These are phyloP conservation scores for Parathielavia hyrcaniae DNA, from an alignment of 495 filamentous ascomycete genomes.

Conservation along the genomic window DNA sequence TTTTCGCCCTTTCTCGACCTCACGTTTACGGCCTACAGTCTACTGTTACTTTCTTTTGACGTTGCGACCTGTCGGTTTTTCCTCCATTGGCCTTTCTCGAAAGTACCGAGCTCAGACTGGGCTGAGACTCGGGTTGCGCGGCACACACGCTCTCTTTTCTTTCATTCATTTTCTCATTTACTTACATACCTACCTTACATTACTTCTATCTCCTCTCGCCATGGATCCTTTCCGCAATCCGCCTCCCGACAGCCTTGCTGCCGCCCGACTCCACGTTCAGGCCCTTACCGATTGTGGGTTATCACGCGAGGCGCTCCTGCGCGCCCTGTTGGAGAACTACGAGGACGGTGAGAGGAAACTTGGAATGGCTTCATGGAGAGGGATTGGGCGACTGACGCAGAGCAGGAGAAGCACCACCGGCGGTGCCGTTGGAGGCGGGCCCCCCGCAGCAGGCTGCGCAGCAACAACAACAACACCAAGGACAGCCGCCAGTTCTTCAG, in stretches of 20 bases:
- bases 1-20: neutral
- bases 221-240: conserved; percentile 43
- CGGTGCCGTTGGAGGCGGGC: conserved; percentile 9
- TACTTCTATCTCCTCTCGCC: neutral
- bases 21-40: no score
- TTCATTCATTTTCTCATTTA: neutral
- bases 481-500: conserved; percentile 15
- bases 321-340: conserved; percentile 30
- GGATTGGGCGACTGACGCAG: neutral
- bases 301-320: conserved; percentile 30
- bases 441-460: conserved; percentile 16
- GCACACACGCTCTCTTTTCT: neutral
- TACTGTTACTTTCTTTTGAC: neutral
- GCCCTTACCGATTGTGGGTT: conserved; percentile 30
- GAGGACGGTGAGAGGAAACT: conserved; percentile 16
- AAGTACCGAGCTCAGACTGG: conserved; percentile 6
- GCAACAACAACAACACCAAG: no score
- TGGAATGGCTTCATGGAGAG: neutral
- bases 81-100: conserved; percentile 9
- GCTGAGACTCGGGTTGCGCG: conserved; percentile 3
- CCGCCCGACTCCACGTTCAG: conserved; percentile 32
- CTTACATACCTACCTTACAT: no score
- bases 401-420: neutral
- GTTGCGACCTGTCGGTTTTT: conserved; percentile 19
- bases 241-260: conserved; percentile 29